Evolutionary conservation across 2,329 filamentous ascomycete genomes (phyloP).

Genomic region (Capronia epimyces): DNA sequence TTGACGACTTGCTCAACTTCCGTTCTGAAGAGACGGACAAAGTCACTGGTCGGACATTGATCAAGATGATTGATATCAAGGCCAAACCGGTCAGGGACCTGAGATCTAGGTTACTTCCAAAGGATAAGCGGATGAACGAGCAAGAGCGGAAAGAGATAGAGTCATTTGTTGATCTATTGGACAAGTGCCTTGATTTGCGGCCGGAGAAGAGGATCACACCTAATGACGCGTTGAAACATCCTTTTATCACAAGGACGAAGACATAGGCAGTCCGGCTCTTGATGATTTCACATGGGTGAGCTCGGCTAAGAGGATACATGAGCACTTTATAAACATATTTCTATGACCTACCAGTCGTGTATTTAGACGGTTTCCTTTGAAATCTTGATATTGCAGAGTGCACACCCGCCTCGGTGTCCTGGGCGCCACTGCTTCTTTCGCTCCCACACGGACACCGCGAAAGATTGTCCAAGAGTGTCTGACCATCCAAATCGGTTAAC

Average conservation of each 20-base stretch:
- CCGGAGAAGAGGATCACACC: constrained; percentile 89
- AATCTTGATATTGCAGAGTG: no score
- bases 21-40: constrained; percentile 80
- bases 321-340: no score
- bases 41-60: constrained; percentile 69
- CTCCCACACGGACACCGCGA: no score
- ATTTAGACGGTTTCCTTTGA: no score
- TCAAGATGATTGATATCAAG: constrained; percentile 43
- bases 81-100: constrained; percentile 75
- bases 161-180: constrained; percentile 79
- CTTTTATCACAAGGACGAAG: constrained; percentile 61
- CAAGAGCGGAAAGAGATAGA: constrained; percentile 70
- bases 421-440: no score
- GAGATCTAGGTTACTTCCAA: constrained; percentile 67
- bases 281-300: no score
- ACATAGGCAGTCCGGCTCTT: constrained; percentile 11
- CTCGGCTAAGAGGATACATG: no score
- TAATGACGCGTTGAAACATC: constrained; percentile 78
- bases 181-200: constrained; percentile 82
- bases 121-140: constrained; percentile 68
- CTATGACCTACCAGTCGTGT: no score
- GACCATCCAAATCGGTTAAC: no score
- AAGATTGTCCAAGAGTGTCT: no score
- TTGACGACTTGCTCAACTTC: constrained; percentile 80
- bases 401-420: no score